Evolutionary conservation across 2,329 filamentous ascomycete species (phyloP).

Genomic region (Diaporthe ilicicola): DNA sequence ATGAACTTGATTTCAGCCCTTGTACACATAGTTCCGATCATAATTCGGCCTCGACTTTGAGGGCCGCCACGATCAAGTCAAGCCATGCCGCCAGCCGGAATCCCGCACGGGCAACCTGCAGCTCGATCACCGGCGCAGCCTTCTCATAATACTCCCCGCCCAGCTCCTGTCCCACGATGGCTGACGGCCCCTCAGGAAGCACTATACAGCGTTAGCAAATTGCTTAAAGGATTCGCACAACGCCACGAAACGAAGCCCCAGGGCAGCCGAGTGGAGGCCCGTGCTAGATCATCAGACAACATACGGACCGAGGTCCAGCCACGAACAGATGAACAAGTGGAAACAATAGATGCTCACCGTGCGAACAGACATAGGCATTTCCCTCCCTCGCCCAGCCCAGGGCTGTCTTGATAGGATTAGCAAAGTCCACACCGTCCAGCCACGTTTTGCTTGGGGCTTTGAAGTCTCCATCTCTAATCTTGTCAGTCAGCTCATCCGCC

Average conservation of each 20-base stretch:
- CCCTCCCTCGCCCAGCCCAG: slow-evolving; percentile 71
- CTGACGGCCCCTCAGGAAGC: slow-evolving; percentile 66
- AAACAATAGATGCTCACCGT: slow-evolving; percentile 54
- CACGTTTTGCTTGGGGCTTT: slow-evolving; percentile 58
- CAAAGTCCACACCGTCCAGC: slow-evolving; percentile 65
- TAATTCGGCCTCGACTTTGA: slow-evolving; percentile 41
- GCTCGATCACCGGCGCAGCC: slow-evolving; percentile 70
- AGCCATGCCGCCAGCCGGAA: slow-evolving; percentile 75
- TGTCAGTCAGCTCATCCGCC: slow-evolving; percentile 62
- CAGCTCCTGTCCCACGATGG: slow-evolving; percentile 67
- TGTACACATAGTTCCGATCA: slow-evolving; percentile 34
- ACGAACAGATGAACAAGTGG: not conserved
- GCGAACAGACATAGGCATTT: slow-evolving; percentile 69
- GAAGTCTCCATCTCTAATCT: slow-evolving; percentile 67
- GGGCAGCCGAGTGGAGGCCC: not conserved
- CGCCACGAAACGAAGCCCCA: not conserved
- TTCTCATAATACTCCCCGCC: slow-evolving; percentile 69
- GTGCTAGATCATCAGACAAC: not conserved
- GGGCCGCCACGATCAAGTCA: slow-evolving; percentile 63
- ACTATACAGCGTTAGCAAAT: slow-evolving; percentile 50
- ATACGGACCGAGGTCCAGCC: not conserved
- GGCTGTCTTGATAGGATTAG: slow-evolving; percentile 62
- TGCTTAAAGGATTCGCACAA: slow-evolving; percentile 16
- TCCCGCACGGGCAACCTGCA: slow-evolving; percentile 73
- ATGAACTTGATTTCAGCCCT: not conserved